Percentiles rank a stretch among this genome's conserved stretches.
Conservation (phyloP, 1,139 yeast species). For the Candida tunisiensis region DNA sequence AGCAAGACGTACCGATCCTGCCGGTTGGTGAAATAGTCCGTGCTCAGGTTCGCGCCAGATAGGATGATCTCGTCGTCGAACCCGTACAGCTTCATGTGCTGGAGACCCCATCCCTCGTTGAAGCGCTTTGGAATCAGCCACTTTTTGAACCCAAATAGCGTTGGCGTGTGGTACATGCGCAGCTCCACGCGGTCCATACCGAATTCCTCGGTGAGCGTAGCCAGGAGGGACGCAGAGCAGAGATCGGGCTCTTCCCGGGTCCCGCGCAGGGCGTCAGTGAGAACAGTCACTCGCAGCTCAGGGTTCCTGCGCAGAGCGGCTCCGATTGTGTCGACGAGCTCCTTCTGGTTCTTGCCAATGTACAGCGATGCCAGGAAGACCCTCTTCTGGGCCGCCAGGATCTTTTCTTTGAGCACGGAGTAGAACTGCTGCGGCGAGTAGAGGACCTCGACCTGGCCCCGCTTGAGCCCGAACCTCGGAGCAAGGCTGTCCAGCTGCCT, state of each 20-base stretch:
- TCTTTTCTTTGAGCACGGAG: slow-evolving; percentile 25
- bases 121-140: slow-evolving; percentile 60
- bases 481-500: slow-evolving; percentile 6
- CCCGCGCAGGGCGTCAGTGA: slow-evolving; percentile 82
- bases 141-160: slow-evolving; percentile 50
- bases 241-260: slow-evolving; percentile 78
- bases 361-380: slow-evolving; percentile 76
- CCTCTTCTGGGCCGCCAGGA: slow-evolving; percentile 33
- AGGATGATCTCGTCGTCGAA: slow-evolving; percentile 80
- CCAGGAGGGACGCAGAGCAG: slow-evolving; percentile 63
- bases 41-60: slow-evolving; percentile 82
- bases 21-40: slow-evolving; percentile 88
- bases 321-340: slow-evolving; percentile 25
- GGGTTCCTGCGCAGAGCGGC: slow-evolving; percentile 42
- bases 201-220: slow-evolving; percentile 46
- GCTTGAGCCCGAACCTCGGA: slow-evolving; percentile 7
- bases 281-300: slow-evolving; percentile 47
- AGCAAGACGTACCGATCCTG: slow-evolving; percentile 85
- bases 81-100: slow-evolving; percentile 95
- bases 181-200: slow-evolving; percentile 61
- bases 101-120: slow-evolving; percentile 85
- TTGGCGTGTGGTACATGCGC: slow-evolving; percentile 83
- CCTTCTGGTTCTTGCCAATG: slow-evolving; percentile 69
- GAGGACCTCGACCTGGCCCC: slow-evolving; percentile 48
- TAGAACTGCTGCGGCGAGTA: slow-evolving; percentile 59